Base-by-base conservation (phyloP, 805 yeast genomes). In the Priceomyces medius region DNA sequence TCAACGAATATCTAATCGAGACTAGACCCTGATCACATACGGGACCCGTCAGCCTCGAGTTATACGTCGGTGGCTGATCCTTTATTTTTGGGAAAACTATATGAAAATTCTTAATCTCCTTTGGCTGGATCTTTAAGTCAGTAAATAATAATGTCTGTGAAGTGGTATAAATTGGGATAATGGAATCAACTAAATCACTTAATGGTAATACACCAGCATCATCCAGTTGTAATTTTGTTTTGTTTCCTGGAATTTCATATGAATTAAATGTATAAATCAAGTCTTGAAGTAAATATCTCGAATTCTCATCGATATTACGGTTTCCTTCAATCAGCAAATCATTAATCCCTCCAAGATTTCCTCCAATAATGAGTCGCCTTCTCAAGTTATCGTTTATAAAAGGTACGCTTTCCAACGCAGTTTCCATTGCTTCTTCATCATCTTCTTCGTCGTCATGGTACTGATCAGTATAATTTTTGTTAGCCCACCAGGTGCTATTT, bases 141-240 rank as follows among this genome's bases (percentile, higher is more conserved):
- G 68, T 50, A 41, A 70, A 70, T n/a, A 69, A 41, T 23, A 70
- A 58, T 12, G 59, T 53, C 40, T 70, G 76, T 3, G 66, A 55
- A 1, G 74, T 68, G 16, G 70, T 51, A 43, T 67, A 70, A 42
- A 70, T 66, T 2, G 74, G 76, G 7, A 64, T 49, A 8, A 69
- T 56, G 12, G 59, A 49, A 34, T 62, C 63, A 2, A 64, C 49
- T 12, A 67, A 42, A 18, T 63, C 67, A 28, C 55, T 48, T 7
- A 59, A 32, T 2, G 55, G 46, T 8, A 59, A 33, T 13, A 24
- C 38, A 16, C 45, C 31, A 48, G 10, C 16, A 27, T 40, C 7
- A 19, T 21, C 16, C 44, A 37, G 6, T 10, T 21, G 9, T 16
- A 13, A 23, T 12, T 32, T 28, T 10, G 42, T 39, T 44, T 50